Conservation (phyloP, 495 filamentous ascomycete species). For the Penicillium salamii region DNA sequence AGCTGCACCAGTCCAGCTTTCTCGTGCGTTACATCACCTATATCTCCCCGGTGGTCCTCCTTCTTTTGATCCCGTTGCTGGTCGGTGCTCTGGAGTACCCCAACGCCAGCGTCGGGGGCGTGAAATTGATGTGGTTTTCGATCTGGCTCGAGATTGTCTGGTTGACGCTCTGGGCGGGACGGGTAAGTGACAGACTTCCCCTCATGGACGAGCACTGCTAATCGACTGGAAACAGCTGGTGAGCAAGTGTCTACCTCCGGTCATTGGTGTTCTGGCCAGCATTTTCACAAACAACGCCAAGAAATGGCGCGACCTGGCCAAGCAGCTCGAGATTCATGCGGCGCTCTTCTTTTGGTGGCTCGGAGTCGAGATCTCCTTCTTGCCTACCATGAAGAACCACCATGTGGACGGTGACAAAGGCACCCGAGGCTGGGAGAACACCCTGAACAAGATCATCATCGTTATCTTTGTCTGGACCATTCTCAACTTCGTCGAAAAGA, state of each 20-base stretch:
- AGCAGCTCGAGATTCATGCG: constrained; percentile 79
- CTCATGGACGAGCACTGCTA: background rate
- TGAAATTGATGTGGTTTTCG: constrained; percentile 82
- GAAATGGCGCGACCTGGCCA: constrained; percentile 91
- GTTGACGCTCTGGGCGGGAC: constrained; percentile 83
- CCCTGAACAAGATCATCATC: constrained; percentile 84
- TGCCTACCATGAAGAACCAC: constrained; percentile 67
- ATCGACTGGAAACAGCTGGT: constrained; percentile 51
- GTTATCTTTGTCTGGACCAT: constrained; percentile 74
- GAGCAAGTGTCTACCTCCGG: constrained; percentile 68
- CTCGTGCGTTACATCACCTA: constrained; percentile 85
- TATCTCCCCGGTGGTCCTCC: constrained; percentile 68
- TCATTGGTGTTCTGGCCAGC: constrained; percentile 64
- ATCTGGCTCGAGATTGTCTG: constrained; percentile 95
- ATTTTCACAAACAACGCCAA: constrained; percentile 83
- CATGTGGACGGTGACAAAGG: constrained; percentile 56
- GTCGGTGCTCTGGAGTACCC: constrained; percentile 67
- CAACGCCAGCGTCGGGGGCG: constrained; percentile 68
- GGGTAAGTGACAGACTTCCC: constrained; percentile 43
- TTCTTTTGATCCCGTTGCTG: constrained; percentile 79
- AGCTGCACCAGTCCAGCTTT: constrained; percentile 70
- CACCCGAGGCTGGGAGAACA: constrained; percentile 65
- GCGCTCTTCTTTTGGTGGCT: constrained; percentile 94
- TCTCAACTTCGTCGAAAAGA: constrained; percentile 87
- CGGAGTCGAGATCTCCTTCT: constrained; percentile 65